Base-by-base conservation (phyloP, 1,139 yeast genomes). In the Citeromyces hawaiiensis region DNA sequence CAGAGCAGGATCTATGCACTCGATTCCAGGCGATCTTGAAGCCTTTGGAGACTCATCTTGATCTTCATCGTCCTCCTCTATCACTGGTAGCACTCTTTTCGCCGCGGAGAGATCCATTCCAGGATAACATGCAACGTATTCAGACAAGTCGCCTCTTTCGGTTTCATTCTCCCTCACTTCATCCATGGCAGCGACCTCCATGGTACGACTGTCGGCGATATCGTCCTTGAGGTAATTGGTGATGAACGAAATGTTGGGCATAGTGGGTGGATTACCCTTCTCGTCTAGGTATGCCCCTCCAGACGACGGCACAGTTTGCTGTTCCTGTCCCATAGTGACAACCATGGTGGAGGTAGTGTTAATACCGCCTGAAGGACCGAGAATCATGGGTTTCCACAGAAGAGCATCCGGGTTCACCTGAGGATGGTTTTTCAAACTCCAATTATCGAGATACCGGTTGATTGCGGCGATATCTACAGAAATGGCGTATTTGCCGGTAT, bases 321-420 rank as follows among this genome's bases (percentile, higher is more conserved):
- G 37, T 13, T 35, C 31, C 21, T 40, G 45, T 25, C 44, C 47
- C 6, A 50, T 48, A 0, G 56, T 52, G 2, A 55, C 40, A 17
- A 59, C 56, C 52, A 60, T 48, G 1, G 73, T 63, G 1, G 76
- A 70, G 0, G 75, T 74, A 0, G 79, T 72, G 47, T 73, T 73
- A 31, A 82, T 77, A 8, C 93, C 94, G 23, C 91, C 85, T 1
- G 88, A 78, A 0, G 91, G 88, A 0, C 94, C 94, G 52, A 76
- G 72, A n/a, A 83, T 66, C 60, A 82, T 68, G 1, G 91, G 88
- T 48, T 80, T 82, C 95, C 96, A 86, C 14, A 83, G 47, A 13
- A 86, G 59, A 17, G 32, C 33, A 13, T 61, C 59, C 3, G 73
- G 70, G 36, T 77, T 66, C 13, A 86, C 54, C 21, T 55, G 57